phyloP scores from a whole-genome alignment of 306 rosid species.

The cucumber (Cucumis sativus) region Cucumber_9930_V3 NC_026660.2:2957001-2957500 shows the following conservation, averaged over 20 bases:
- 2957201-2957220: conserved; percentile 22
- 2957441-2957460: neutral
- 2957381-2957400: neutral
- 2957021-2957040: conserved; percentile 62
- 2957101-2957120: conserved; percentile 92
- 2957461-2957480: neutral
- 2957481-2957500: conserved; percentile 17
- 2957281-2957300: neutral
- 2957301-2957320: neutral
- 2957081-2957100: conserved; percentile 98
- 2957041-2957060: conserved; percentile 87
- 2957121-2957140: conserved; percentile 87
- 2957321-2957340: neutral
- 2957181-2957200: conserved; percentile 95
- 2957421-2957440: neutral
- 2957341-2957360: neutral
- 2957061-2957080: conserved; percentile 89
- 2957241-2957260: conserved; percentile 9
- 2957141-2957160: conserved; percentile 98
- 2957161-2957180: conserved; percentile 99
- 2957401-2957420: neutral
- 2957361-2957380: neutral
- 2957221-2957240: conserved; percentile 4
- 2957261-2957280: neutral
- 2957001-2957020: conserved; percentile 10